Evolutionary conservation across 352 stramenopile genomes (phyloP), one percentile per base, ranked within the genome.

Genomic region (Salisapilia sapeloensis): DNA sequence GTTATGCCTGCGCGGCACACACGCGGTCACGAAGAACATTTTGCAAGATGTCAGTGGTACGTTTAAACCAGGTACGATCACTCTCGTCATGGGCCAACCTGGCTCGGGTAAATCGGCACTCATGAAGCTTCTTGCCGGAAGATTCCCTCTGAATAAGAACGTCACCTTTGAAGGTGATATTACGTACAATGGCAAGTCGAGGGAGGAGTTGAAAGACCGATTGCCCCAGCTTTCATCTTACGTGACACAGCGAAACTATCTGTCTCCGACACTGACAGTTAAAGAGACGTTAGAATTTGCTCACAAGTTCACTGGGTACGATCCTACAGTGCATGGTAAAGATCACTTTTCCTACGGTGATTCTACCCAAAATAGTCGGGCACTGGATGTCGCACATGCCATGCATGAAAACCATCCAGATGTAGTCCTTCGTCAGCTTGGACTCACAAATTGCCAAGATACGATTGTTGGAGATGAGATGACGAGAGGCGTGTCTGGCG

Each of bases 401-500:
- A 38, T 74, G 13, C 60, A 60, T 44, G 33, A 53, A 7, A 33
- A 76, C 29, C 75, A 74, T 33, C 54, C 65, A 5, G 56, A 78
- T 13, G 60, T 81, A 18, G 56, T 81, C 13, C 37, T 56, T 2
- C 43, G 65, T 12, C 35, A 57, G 20, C 47, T 76, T 9, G 70
- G 71, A 2, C 46, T 90, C 15, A 29, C 53, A 4, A 49, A 56
- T 17, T 76, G 63, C 20, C 45, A 75, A 35, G 38, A 79, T 41
- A 82, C 66, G 19, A 53, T 82, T 20, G 58, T 83, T 3, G 67
- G 67, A 21, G 51, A 84, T 27, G 53, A 40, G 7, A 70, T 86
- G 44, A 44, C 56, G 6, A 57, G 74, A 0, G 74, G 74, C 15
- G 50, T 89, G 34, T 84, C 65, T 3, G 71, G 71, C 9, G 72